Evolutionary conservation across 768 basidiomycete genomes (phyloP), one percentile per base, ranked within the genome.

Genomic region (Leccinum subgranulosum): DNA sequence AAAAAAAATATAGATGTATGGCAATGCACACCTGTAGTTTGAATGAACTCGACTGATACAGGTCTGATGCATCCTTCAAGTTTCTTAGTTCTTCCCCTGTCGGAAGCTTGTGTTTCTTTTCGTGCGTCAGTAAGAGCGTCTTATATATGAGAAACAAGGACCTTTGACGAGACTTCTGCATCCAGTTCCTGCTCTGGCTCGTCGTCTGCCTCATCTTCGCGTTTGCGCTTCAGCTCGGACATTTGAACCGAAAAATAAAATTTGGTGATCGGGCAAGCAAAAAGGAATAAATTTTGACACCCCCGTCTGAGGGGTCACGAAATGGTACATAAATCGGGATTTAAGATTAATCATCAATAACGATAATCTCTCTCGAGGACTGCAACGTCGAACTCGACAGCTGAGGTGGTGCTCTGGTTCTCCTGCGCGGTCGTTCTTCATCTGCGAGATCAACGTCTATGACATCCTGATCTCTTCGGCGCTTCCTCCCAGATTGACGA

Each of bases 21-120:
- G 19, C 6, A 41, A n/a, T 10, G 59, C 76, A 11, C 48, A 89
- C 90, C 80, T 94, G 91, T 9, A 95, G 79, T 64, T 92, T 91
- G 77, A 95, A 94, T 3, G 88, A 83, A 54, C 78, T 87, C 0
- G 92, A 94, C 64, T 82, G 80, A 69, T 85, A 92, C 21, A 93
- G 75, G 56, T 90, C 83, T 25, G 81, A 78, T 15, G 88, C 87
- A 60, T 90, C 90, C 66, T 86, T 88, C 60, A 94, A 85, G 6
- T 72, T 73, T 54, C 84, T 78, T 47, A 94, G 75, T 69, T 94
- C 90, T 57, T 84, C 81, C 48, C 86, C 86, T 17, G 84, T 84
- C 15, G 87, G 87, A 4, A 85, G 82, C 60, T 80, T 82, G 39
- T 69, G 67, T 61, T 67, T 67, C 64, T 67, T 61, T 15, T 8